Evolutionary conservation across 371 early-diverging fungal genomes (phyloP), one percentile per base, ranked within the genome.

Genomic region (Nematocida displodere): DNA sequence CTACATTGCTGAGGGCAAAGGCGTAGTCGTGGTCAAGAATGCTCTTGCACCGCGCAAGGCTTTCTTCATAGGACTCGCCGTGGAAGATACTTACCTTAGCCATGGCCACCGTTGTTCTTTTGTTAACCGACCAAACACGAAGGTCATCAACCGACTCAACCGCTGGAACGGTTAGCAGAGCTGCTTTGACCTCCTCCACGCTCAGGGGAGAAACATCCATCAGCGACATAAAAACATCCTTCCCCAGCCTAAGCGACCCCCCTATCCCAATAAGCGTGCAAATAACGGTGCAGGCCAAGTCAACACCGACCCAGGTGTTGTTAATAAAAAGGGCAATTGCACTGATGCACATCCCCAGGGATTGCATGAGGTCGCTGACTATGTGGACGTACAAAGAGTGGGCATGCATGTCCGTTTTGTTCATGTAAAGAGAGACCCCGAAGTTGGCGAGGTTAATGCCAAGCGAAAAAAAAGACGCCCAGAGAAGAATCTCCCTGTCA

Each of bases 381-480:
- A 62, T 62, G 33, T 71, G 75, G 22, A 71, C 26, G 37, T 71
- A 71, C 34, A 71, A 22, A 4, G 75, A 71, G 1, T 48, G 49
- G 36, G 50, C 44, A 22, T 42, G 47, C 48, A 71, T 61, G 36
- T 71, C 75, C 29, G n/a, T 62, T 40, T 56, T 58, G 31, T 47
- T 26, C 68, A 67, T 55, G n/a, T 29, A 24, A 13, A 67, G 22
- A 2, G 75, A 42, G 15, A 71, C 36, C 24, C 22, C 29, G 53
- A 71, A 61, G 44, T 71, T 71, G 28, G 56, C 62, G 3, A 71
- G 3, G 33, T 71, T 71, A 5, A 71, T 42, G 11, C 58, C 4
- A 7, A 58, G 22, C 31, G 62, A 61, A 15, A 62, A 4, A 49
- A 55, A n/a, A 61, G 42, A 26, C 5, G 50, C 48, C 11, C 20